Conservation (phyloP, 139 green algal species). For the Tetradesmus obliquus region DNA sequence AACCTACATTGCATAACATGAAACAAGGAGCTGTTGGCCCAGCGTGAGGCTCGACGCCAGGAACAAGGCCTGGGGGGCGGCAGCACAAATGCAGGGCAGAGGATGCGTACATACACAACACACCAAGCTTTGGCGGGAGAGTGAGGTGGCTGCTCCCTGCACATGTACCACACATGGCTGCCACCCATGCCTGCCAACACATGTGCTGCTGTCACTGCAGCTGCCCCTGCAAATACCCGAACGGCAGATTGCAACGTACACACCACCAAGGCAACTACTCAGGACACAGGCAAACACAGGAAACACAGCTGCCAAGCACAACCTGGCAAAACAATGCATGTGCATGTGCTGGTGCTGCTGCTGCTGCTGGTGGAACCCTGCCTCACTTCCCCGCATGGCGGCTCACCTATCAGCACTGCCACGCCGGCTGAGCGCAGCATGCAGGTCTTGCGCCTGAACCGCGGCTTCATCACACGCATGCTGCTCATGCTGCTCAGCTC, state of each 20-base stretch:
- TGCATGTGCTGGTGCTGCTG: neutral
- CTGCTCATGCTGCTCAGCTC: neutral
- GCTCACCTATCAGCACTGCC: conserved; percentile 23
- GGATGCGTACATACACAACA: too few species aligned
- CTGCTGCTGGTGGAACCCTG: neutral
- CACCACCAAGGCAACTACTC: neutral
- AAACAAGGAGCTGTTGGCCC: neutral
- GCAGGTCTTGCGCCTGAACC: conserved; percentile 24
- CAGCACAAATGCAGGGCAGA: neutral
- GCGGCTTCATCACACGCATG: neutral
- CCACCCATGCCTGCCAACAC: too few species aligned
- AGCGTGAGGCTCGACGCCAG: neutral
- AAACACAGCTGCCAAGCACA: neutral
- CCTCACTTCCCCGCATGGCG: neutral
- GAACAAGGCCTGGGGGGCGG: neutral
- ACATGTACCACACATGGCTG: too few species aligned
- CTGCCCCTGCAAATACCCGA: too few species aligned
- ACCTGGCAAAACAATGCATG: neutral
- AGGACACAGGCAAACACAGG: neutral
- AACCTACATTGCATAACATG: neutral
- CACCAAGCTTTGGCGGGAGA: too few species aligned
- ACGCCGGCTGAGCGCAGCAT: conserved; percentile 23
- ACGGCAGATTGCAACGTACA: neutral
- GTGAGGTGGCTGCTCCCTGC: too few species aligned
- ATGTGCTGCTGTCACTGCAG: too few species aligned